Base-by-base conservation (phyloP, 2,329 filamentous ascomycete genomes). In the Penicillium sp. region DNA sequence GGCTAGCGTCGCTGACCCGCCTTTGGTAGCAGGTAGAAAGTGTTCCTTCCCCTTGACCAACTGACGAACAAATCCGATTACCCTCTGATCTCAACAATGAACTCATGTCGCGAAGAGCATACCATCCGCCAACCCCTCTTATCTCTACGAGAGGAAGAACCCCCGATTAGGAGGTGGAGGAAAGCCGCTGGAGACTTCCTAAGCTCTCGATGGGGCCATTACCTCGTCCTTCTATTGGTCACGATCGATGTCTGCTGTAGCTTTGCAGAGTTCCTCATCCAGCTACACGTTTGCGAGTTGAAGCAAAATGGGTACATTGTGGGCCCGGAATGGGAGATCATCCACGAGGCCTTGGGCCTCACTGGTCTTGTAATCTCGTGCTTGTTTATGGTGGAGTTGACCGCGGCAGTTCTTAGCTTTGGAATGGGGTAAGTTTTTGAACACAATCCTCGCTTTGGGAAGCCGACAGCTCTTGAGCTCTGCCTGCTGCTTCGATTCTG, bases 321-420 rank as follows among this genome's bases (percentile, higher is more conserved):
- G 35, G 62, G 68, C 55, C 45, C 49, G 6, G 45, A 58, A 31
- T 78, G 75, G 73, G 67, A 73, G 50, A 67, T 72, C 49, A 76
- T 77, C 2, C 69, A 78, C 25, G 70, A 79, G 10, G 78, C 71
- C 0, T 74, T 90, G 42, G 81, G 81, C 12, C 75, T 80, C 2
- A 74, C 83, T 37, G 83, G 85, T 5, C 73, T 90, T 47, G 76
- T 84, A 2, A 86, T 90, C 69, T 88, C 85, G 57, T 84, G 81
- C 64, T 68, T 90, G 31, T 91, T 91, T 70, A 80, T 90, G 78
- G 66, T 82, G 0, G 89, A 91, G 74, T 73, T 90, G 71, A 56
- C 82, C 10, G 75, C 83, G 2, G 84, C 81, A 34, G 72, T 89
- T 2, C 85, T 86, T 78, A 85, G 85, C 3, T 89, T 88, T 76